A percentile compares a stretch with the other conserved stretches of the same genome.
Evolutionary conservation across 352 stramenopile species (phyloP).

Genomic region (Peronospora farinosa): DNA sequence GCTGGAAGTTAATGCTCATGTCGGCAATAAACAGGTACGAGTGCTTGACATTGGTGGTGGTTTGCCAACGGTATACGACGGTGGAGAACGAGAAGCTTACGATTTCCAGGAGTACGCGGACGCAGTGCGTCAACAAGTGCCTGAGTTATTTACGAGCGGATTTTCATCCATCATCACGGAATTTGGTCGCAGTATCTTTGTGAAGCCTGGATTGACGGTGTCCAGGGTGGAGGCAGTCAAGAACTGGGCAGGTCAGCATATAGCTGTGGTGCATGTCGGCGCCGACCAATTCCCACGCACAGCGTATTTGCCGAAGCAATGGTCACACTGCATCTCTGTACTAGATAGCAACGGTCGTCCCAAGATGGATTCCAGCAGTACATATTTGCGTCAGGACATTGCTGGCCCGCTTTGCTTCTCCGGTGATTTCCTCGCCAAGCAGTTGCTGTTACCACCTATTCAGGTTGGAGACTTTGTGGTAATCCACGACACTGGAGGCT

Average conservation of each 20-base stretch:
- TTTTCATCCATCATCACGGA: conserved; percentile 87
- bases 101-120: conserved; percentile 80
- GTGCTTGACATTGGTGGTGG: conserved; percentile 90
- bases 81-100: conserved; percentile 53
- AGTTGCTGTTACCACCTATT: conserved; percentile 65
- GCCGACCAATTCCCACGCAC: conserved; percentile 87
- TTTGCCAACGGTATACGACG: conserved; percentile 84
- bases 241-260: conserved; percentile 68
- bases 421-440: conserved; percentile 84
- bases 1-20: conserved; percentile 55
- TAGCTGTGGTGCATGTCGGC: conserved; percentile 84
- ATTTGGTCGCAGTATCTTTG: conserved; percentile 84
- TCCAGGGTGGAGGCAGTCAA: conserved; percentile 88
- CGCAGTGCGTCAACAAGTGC: conserved; percentile 54
- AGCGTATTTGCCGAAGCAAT: conserved; percentile 79
- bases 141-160: conserved; percentile 76
- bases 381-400: conserved; percentile 75
- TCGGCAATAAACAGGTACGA: conserved; percentile 56
- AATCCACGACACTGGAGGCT: conserved; percentile 83
- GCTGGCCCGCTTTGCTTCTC: conserved; percentile 90
- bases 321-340: conserved; percentile 79
- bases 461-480: conserved; percentile 71
- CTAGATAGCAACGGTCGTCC: conserved; percentile 41
- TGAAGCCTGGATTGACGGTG: conserved; percentile 83
- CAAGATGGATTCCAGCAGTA: conserved; percentile 31